Base-by-base conservation (phyloP, 176 grass and related monocot species). In the Saccharum officinarum region DNA sequence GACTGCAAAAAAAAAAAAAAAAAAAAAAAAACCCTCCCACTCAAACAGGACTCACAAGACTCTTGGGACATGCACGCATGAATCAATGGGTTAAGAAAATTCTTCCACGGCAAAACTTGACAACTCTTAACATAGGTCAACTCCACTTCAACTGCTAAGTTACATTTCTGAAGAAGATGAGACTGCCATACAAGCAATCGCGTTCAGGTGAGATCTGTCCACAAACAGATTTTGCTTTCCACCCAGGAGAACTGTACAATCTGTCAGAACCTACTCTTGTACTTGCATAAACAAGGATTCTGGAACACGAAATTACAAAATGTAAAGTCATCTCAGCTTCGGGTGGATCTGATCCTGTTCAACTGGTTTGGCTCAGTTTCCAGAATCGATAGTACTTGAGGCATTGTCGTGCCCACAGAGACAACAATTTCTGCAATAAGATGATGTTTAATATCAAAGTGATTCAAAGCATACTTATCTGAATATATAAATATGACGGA, bases 391-490 rank as follows among this genome's bases (percentile, higher is more conserved):
- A 94, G 42, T 7, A 89, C 73, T 75, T 81, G 86, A 22, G 92
- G 92, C 89, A 94, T 91, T 15, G 92, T 87, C 80, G 88, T 94
- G 76, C 92, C 92, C 15, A 83, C 92, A 3, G 89, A 94, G 75
- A 92, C 89, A 69, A 93, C 84, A 74, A 97, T 91, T 68, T 89
- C 85, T 90, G 88, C 50, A 88, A 69, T 46, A 59, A 71, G 31
- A 83, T 3, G 4, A 9, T 7, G 30, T 52, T 76, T 66, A 82
- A 82, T 14, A 65, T 31, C 18, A 20, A 57, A 74, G 4, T 22
- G 2, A 57, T 34, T 67, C 46, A 61, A 55, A 74, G 44, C 5
- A 83, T 76, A 57, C 40, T 60, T 31, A 82, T 4, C 23, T 16
- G 33, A 12, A 87, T 67, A 39, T 13, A 31, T 23, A 83, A 66